Percentiles rank a stretch among this genome's conserved stretches.
These are phyloP conservation scores for Coleophoma cylindrospora DNA, from an alignment of 2,329 filamentous ascomycete genomes.

Conservation along the genomic window DNA sequence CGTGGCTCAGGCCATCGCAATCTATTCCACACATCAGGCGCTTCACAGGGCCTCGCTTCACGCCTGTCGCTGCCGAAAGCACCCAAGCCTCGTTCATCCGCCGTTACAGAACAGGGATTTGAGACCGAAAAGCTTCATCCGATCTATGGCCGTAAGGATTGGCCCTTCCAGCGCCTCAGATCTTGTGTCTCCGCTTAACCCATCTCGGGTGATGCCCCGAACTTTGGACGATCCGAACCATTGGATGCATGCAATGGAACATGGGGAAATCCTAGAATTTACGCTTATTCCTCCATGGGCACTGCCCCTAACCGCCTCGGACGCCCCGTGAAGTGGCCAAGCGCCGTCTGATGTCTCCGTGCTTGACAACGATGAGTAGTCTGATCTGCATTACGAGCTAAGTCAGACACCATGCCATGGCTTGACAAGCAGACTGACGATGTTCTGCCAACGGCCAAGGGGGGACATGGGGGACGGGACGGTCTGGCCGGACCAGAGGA, in stretches of 20 bases:
- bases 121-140: not conserved
- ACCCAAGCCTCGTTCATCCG: not conserved
- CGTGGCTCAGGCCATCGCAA: not conserved
- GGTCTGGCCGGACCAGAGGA: not conserved
- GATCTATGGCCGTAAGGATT: not conserved
- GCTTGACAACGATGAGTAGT: not conserved
- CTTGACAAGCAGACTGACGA: not conserved
- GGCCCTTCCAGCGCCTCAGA: not conserved
- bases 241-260: not conserved
- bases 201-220: not conserved
- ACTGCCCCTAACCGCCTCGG: not conserved
- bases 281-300: not conserved
- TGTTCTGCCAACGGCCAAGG: not conserved
- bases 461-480: not conserved
- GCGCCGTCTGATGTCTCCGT: conserved; percentile 1
- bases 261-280: not conserved
- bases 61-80: too few species aligned
- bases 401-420: not conserved
- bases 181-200: not conserved
- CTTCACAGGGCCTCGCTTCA: not conserved
- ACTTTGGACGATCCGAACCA: not conserved
- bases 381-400: not conserved
- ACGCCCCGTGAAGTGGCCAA: not conserved
- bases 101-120: not conserved
- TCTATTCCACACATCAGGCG: not conserved